These are phyloP conservation scores for Lophiotrema nucula DNA, from an alignment of 495 filamentous ascomycete species.

Conservation along the genomic window DNA sequence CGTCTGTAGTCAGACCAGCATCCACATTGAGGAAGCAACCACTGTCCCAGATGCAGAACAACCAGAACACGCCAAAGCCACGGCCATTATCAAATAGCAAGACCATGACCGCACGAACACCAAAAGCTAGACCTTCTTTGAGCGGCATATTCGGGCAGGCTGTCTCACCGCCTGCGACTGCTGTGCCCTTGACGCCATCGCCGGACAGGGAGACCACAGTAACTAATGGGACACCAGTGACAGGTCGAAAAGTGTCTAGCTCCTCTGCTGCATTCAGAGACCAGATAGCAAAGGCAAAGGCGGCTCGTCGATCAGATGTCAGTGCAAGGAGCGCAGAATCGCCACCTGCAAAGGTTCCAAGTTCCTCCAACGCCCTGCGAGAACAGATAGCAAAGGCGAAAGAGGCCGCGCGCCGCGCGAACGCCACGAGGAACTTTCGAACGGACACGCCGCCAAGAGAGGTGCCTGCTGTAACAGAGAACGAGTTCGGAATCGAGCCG, in stretches of 20 bases:
- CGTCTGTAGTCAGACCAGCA: not conserved
- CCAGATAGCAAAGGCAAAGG: conserved; percentile 91
- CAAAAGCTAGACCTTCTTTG: conserved; percentile 57
- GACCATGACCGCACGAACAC: conserved; percentile 48
- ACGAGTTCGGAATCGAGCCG: conserved; percentile 40
- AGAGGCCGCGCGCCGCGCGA: conserved; percentile 20
- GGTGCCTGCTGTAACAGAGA: conserved; percentile 21
- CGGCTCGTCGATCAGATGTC: conserved; percentile 66
- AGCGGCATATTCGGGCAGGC: conserved; percentile 48
- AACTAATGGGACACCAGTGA: conserved; percentile 14
- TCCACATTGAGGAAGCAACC: conserved; percentile 16
- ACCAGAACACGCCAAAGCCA: conserved; percentile 39
- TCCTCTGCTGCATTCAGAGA: conserved; percentile 82
- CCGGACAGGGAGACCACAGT: not conserved
- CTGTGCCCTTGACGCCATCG: conserved; percentile 24
- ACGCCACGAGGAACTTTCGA: conserved; percentile 35
- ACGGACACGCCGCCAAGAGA: conserved; percentile 9
- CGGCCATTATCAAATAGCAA: conserved; percentile 47
- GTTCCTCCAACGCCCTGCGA: conserved; percentile 32
- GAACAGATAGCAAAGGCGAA: conserved; percentile 35
- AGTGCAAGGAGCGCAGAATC: conserved; percentile 28
- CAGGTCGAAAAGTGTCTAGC: conserved; percentile 52
- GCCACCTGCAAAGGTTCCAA: conserved; percentile 18
- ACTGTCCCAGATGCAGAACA: conserved; percentile 38
- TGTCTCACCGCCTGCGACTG: conserved; percentile 26